These are phyloP conservation scores for Glonium stellatum DNA, from an alignment of 495 filamentous ascomycete species.

Conservation along the genomic window DNA sequence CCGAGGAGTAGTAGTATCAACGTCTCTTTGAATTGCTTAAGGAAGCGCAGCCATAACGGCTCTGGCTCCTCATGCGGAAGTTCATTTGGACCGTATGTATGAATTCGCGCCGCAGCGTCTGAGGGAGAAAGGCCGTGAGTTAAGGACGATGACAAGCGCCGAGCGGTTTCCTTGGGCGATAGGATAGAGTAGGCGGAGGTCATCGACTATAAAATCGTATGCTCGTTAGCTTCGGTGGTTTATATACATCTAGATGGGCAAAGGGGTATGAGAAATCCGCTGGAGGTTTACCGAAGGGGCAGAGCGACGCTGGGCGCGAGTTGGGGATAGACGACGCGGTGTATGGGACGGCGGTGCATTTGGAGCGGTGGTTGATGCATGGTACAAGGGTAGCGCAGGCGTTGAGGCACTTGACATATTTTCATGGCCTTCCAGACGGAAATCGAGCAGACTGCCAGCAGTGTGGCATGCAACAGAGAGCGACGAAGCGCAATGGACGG, in stretches of 20 bases:
- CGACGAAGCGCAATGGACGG: neutral
- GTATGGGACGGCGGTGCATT: constrained; percentile 37
- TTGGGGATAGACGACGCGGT: constrained; percentile 15
- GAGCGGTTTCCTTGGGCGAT: constrained; percentile 67
- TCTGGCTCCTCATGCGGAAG: constrained; percentile 90
- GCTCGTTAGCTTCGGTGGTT: constrained; percentile 5
- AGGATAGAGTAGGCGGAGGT: constrained; percentile 58
- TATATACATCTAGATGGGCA: neutral
- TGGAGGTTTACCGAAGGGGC: constrained; percentile 19
- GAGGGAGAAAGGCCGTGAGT: constrained; percentile 69
- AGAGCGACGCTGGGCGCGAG: constrained; percentile 13
- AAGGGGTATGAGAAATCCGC: neutral
- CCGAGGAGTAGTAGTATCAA: constrained; percentile 83
- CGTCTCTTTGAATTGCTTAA: constrained; percentile 92
- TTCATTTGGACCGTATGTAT: constrained; percentile 84
- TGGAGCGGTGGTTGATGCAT: constrained; percentile 41
- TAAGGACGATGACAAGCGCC: constrained; percentile 74
- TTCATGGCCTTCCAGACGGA: constrained; percentile 37
- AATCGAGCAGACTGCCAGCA: neutral
- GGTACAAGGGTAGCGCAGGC: constrained; percentile 49
- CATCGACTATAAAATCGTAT: constrained; percentile 40
- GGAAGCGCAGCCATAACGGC: constrained; percentile 86
- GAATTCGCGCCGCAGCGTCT: constrained; percentile 71
- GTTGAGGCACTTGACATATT: constrained; percentile 57
- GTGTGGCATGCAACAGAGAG: neutral